phyloP scores from a whole-genome alignment of 2,329 filamentous ascomycete genomes.

The Penicillium freii region DNA sequence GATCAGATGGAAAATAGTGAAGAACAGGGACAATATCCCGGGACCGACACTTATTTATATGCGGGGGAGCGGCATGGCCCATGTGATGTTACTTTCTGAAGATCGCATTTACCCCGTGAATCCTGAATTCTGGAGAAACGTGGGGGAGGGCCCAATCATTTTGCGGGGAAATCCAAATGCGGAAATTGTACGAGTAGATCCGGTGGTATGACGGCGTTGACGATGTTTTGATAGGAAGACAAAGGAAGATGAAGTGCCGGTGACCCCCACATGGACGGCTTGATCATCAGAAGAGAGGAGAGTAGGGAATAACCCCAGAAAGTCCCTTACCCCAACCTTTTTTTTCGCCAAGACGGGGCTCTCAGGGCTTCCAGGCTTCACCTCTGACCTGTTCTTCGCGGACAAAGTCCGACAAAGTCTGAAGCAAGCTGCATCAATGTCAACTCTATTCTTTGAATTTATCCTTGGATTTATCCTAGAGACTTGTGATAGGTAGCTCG shows the following conservation, averaged over 20 bases:
- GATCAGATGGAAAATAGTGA: not conserved
- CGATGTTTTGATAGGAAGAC: not conserved
- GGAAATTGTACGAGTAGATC: not conserved
- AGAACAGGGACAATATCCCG: not conserved
- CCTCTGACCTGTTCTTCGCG: not conserved
- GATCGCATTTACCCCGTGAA: constrained; percentile 11
- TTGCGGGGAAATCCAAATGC: constrained; percentile 6
- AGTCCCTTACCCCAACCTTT: not conserved
- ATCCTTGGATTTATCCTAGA: not conserved
- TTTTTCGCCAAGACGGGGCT: not conserved
- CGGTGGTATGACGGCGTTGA: not conserved
- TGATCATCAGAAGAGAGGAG: not conserved
- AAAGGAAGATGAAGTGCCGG: too few species aligned
- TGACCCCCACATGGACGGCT: constrained; percentile 3
- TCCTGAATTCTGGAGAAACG: constrained; percentile 2
- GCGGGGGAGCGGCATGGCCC: not conserved
- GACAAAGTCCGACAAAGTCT: constrained; percentile 7
- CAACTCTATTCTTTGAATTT: too few species aligned
- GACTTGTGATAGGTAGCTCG: not conserved
- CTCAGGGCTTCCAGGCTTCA: not conserved
- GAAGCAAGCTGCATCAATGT: not conserved
- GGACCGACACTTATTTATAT: constrained; percentile 4
- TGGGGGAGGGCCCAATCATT: constrained; percentile 10
- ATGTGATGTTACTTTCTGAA: not conserved
- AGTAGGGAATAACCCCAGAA: not conserved